These are phyloP conservation scores for Acer negundo DNA, from an alignment of 345 rosid species.

Conservation along the genomic window DNA sequence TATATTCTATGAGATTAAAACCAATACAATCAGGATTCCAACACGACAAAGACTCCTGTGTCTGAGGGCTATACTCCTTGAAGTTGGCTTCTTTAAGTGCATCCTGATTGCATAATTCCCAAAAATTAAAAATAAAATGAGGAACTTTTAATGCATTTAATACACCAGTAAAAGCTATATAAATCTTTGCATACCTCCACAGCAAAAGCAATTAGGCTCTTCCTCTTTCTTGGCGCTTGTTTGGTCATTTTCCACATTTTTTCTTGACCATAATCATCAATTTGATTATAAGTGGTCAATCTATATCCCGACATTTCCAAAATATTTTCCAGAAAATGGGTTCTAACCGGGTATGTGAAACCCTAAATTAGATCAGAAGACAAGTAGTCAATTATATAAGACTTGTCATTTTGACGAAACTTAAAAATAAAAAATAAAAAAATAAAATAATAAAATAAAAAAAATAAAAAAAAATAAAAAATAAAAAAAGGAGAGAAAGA, in stretches of 20 bases:
- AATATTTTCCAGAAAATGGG: constrained; percentile 78
- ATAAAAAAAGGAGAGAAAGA: background rate
- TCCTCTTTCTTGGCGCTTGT: constrained; percentile 81
- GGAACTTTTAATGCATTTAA: constrained; percentile 14
- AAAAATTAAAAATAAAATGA: constrained; percentile 3
- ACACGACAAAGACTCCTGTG: constrained; percentile 70
- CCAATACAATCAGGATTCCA: constrained; percentile 97
- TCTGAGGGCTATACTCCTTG: constrained; percentile 56
- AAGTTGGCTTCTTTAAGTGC: constrained; percentile 75
- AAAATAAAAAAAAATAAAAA: too few relatives aligned
- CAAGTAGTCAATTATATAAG: background rate
- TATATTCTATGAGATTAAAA: constrained; percentile 80
- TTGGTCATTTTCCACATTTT: constrained; percentile 82
- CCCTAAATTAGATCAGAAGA: constrained; percentile 56
- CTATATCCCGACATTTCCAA: constrained; percentile 74
- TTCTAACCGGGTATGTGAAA: constrained; percentile 70
- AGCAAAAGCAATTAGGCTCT: constrained; percentile 78
- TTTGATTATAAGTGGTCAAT: constrained; percentile 76
- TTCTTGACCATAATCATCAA: constrained; percentile 94
- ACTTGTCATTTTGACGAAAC: background rate
- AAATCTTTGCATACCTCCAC: constrained; percentile 65
- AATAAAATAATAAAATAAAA: too few relatives aligned
- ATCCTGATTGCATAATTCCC: constrained; percentile 47
- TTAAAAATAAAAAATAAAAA: background rate
- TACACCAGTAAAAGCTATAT: background rate